Evolutionary conservation across 1,139 yeast genomes (phyloP).

Genomic region (Ogataea hybrid): DNA sequence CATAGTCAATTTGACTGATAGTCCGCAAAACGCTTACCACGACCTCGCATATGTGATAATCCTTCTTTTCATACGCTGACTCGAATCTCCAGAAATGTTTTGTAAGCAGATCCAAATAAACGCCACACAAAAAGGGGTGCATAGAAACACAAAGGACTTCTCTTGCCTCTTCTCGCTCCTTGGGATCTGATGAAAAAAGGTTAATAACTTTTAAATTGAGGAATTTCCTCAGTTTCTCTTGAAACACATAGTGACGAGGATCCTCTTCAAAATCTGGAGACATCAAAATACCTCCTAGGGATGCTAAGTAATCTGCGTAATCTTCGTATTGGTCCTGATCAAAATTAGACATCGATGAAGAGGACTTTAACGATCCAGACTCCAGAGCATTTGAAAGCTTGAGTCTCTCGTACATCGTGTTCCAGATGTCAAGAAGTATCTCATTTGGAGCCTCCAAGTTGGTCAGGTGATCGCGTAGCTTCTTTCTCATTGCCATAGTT

Average conservation of each 20-base stretch:
- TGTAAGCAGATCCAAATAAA: constrained; percentile 21
- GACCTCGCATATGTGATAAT: constrained; percentile 29
- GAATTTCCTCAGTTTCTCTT: constrained; percentile 24
- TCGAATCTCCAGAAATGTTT: constrained; percentile 25
- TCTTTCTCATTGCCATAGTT: constrained; percentile 72
- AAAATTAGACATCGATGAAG: constrained; percentile 25
- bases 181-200: constrained; percentile 25
- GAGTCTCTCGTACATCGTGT: constrained; percentile 45
- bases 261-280: constrained; percentile 26
- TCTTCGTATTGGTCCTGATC: constrained; percentile 19
- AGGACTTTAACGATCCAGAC: constrained; percentile 17
- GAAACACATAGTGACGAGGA: constrained; percentile 23
- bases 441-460: constrained; percentile 58
- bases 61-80: constrained; percentile 19
- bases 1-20: constrained; percentile 24
- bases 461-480: constrained; percentile 53
- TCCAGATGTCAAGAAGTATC: constrained; percentile 62
- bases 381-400: constrained; percentile 15
- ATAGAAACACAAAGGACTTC: constrained; percentile 34
- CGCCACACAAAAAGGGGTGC: constrained; percentile 32
- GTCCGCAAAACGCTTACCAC: constrained; percentile 28
- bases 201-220: constrained; percentile 23
- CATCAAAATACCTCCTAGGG: constrained; percentile 33
- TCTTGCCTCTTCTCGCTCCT: constrained; percentile 29
- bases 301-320: constrained; percentile 32